These are phyloP conservation scores for Salisapilia sapeloensis DNA, from an alignment of 352 stramenopile species.

Conservation along the genomic window DNA sequence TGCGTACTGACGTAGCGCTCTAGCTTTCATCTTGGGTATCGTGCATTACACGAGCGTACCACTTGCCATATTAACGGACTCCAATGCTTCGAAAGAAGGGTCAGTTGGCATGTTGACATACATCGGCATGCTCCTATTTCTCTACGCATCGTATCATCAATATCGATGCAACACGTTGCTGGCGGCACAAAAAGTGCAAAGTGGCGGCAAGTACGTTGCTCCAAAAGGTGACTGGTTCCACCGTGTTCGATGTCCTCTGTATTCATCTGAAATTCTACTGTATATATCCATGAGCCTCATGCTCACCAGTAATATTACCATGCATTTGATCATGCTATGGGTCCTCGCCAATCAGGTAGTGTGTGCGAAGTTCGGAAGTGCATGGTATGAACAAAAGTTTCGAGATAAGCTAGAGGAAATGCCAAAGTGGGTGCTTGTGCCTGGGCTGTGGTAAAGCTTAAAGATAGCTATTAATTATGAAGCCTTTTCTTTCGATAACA, in stretches of 20 bases:
- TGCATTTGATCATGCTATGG: conserved; percentile 31
- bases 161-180: conserved; percentile 33
- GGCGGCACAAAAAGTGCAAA: conserved; percentile 29
- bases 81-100: too few relatives aligned
- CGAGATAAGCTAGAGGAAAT: too few relatives aligned
- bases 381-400: conserved; percentile 47
- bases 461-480: conserved; percentile 4
- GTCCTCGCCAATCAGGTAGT: conserved; percentile 46
- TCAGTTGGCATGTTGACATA: too few relatives aligned
- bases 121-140: conserved; percentile 18
- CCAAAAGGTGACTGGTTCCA: conserved; percentile 50
- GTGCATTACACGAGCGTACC: conserved; percentile 43
- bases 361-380: conserved; percentile 24
- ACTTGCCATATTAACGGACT: conserved; percentile 25
- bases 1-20: too few relatives aligned
- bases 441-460: conserved; percentile 9
- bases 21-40: conserved; percentile 30
- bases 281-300: conserved; percentile 33
- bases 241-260: conserved; percentile 34
- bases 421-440: too few relatives aligned
- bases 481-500: too few relatives aligned
- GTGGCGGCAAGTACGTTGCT: conserved; percentile 26
- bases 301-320: conserved; percentile 13
- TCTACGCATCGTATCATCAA: conserved; percentile 43
- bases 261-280: conserved; percentile 42